Evolutionary conservation across 2,329 filamentous ascomycete genomes (phyloP).

Genomic region (Chrysoporthe cubensis): DNA sequence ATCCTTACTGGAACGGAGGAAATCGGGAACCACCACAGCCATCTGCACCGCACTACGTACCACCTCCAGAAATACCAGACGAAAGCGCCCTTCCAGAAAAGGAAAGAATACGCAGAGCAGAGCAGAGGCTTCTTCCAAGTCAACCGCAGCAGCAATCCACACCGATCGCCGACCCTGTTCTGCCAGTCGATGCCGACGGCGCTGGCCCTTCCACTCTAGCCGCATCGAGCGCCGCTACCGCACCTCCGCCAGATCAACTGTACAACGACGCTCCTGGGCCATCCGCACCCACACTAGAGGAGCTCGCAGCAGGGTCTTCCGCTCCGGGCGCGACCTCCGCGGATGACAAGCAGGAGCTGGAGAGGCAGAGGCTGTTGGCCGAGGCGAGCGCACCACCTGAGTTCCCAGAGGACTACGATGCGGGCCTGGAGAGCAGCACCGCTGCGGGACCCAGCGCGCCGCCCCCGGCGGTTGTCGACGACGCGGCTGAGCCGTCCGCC

Average conservation of each 20-base stretch:
- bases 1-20: conserved; percentile 40
- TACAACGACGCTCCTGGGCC: conserved; percentile 34
- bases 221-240: background rate
- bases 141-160: conserved; percentile 58
- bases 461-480: conserved; percentile 31
- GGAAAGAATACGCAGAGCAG: conserved; percentile 75
- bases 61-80: conserved; percentile 61
- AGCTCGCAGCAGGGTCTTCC: conserved; percentile 39
- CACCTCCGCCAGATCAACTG: conserved; percentile 8
- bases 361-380: conserved; percentile 65
- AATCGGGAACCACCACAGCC: conserved; percentile 39
- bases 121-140: conserved; percentile 80
- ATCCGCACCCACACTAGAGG: conserved; percentile 52
- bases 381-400: conserved; percentile 67
- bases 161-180: conserved; percentile 47
- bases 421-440: conserved; percentile 33
- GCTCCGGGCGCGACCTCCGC: conserved; percentile 37
- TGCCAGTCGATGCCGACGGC: conserved; percentile 46
- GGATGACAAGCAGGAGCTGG: conserved; percentile 82
- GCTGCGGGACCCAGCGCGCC: conserved; percentile 31
- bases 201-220: conserved; percentile 37
- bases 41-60: conserved; percentile 53
- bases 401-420: conserved; percentile 57
- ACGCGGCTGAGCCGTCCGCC: conserved; percentile 54
- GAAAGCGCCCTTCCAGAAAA: conserved; percentile 78